These are phyloP conservation scores for Penicillium malachiteum DNA, from an alignment of 495 filamentous ascomycete genomes.

Conservation along the genomic window DNA sequence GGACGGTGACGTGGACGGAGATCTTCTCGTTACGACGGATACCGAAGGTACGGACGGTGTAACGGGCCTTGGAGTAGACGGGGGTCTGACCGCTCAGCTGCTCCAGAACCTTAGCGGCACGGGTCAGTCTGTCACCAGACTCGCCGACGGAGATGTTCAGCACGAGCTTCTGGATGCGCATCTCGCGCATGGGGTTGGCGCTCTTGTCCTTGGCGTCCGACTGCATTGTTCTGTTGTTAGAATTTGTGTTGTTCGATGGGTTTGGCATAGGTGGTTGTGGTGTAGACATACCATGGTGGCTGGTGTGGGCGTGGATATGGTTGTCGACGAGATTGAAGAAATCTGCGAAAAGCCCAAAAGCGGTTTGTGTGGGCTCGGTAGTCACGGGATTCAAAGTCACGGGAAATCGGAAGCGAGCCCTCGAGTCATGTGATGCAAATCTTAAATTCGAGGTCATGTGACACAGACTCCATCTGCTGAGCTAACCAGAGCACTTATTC, in stretches of 20 bases:
- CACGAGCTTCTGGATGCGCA: slow-evolving; percentile 99
- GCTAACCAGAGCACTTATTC: slow-evolving; percentile 1
- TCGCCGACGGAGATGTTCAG: slow-evolving; percentile 99
- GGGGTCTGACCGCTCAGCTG: slow-evolving; percentile 99
- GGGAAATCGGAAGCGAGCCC: slow-evolving; percentile 42
- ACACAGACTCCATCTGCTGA: not conserved
- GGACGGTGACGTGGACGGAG: slow-evolving; percentile 98
- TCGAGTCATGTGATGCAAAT: slow-evolving; percentile 1
- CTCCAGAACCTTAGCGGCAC: slow-evolving; percentile 99
- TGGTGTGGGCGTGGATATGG: slow-evolving; percentile 44
- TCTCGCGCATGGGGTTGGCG: slow-evolving; percentile 98
- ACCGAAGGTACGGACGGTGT: slow-evolving; percentile 99
- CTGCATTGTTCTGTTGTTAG: slow-evolving; percentile 40
- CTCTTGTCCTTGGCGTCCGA: slow-evolving; percentile 72
- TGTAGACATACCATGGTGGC: slow-evolving; percentile 50
- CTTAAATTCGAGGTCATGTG: not conserved
- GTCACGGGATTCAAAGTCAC: slow-evolving; percentile 25
- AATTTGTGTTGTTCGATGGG: slow-evolving; percentile 12
- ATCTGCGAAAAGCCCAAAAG: slow-evolving; percentile 40
- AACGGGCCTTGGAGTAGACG: slow-evolving; percentile 99
- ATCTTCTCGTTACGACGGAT: slow-evolving; percentile 99
- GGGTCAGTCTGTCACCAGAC: slow-evolving; percentile 99
- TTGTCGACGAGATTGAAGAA: slow-evolving; percentile 44
- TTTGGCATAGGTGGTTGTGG: slow-evolving; percentile 10
- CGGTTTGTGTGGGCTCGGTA: slow-evolving; percentile 41